phyloP scores from a whole-genome alignment of 2,329 filamentous ascomycete genomes.

The Neonectria coccinea region DNA sequence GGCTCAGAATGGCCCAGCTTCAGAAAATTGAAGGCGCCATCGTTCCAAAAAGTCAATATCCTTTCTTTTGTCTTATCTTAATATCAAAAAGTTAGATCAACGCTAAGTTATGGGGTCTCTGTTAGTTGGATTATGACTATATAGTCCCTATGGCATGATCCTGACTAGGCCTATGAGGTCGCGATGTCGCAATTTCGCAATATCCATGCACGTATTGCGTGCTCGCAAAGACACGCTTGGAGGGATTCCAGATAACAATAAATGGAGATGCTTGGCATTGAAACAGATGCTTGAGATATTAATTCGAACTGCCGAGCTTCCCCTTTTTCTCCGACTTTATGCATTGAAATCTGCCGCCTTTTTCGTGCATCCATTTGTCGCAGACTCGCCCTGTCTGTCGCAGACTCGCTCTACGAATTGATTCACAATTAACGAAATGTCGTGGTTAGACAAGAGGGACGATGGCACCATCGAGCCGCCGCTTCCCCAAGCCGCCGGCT shows the following conservation, averaged over 20 bases:
- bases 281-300: background rate
- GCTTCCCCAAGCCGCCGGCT: conserved; percentile 47
- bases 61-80: background rate
- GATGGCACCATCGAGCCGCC: conserved; percentile 41
- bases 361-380: background rate
- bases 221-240: conserved; percentile 9
- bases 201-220: conserved; percentile 23
- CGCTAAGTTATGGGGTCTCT: conserved; percentile 14
- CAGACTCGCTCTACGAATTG: background rate
- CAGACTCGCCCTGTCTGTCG: background rate
- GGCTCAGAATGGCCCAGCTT: too few relatives aligned
- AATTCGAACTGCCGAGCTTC: background rate
- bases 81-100: background rate
- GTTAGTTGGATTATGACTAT: conserved; percentile 7
- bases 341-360: background rate
- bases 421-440: background rate
- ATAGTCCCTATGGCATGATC: conserved; percentile 21
- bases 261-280: background rate
- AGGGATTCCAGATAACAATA: conserved; percentile 9
- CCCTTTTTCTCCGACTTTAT: background rate
- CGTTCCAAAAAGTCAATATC: background rate
- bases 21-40: too few relatives aligned
- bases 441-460: conserved; percentile 7
- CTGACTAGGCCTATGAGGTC: conserved; percentile 18
- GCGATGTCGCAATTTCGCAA: conserved; percentile 13